Percentiles rank a stretch among this genome's conserved stretches.
These are phyloP conservation scores for Vinca minor DNA, from an alignment of 257 asterid genomes.

Conservation along the genomic window DNA sequence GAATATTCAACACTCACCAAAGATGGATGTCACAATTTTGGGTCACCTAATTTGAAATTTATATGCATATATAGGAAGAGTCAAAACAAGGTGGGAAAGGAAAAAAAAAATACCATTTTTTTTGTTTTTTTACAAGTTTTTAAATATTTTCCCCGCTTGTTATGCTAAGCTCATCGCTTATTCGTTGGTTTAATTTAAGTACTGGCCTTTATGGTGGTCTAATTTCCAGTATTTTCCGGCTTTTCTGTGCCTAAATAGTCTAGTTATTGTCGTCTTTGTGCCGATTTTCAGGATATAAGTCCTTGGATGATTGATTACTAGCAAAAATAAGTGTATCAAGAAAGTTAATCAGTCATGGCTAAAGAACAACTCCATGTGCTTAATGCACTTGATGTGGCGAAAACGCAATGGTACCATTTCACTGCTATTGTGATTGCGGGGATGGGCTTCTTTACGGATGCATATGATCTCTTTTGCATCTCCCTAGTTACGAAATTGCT, in stretches of 20 bases:
- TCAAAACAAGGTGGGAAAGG: too few relatives aligned
- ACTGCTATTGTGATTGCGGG: slow-evolving; percentile 60
- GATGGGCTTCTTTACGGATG: slow-evolving; percentile 70
- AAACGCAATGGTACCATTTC: too few relatives aligned
- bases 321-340: too few relatives aligned
- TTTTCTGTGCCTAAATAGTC: too few relatives aligned
- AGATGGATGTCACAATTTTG: not conserved
- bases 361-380: slow-evolving; percentile 42
- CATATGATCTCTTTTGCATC: slow-evolving; percentile 54
- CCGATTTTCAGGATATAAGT: not conserved
- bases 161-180: not conserved
- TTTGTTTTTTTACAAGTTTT: too few relatives aligned
- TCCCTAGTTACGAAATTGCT: slow-evolving; percentile 37
- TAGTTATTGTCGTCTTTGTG: too few relatives aligned
- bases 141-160: too few relatives aligned
- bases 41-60: not conserved
- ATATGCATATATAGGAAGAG: too few relatives aligned
- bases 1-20: not conserved
- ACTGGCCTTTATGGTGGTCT: too few relatives aligned
- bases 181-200: too few relatives aligned
- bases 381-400: slow-evolving; percentile 59
- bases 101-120: too few relatives aligned
- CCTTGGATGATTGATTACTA: not conserved
- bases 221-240: too few relatives aligned
- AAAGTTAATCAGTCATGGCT: slow-evolving; percentile 23